These are phyloP conservation scores for Aspergillus transmontanensis DNA, from an alignment of 2,329 filamentous ascomycete genomes.

Conservation along the genomic window DNA sequence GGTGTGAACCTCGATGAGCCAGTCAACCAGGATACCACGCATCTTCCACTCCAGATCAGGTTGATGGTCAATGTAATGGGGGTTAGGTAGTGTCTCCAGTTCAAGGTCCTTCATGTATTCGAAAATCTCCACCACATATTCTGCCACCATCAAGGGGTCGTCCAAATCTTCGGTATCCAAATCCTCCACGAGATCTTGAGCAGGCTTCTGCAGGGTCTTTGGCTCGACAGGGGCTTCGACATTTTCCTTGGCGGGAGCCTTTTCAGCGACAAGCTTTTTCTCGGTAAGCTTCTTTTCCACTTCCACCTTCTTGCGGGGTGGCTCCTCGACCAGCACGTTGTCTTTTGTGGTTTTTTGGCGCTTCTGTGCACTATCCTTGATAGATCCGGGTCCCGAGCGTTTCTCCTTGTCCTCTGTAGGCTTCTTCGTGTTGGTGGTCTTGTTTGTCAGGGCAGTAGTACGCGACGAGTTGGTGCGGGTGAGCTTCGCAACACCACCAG, in stretches of 20 bases:
- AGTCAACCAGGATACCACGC: conserved; percentile 94
- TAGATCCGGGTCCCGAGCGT: conserved; percentile 72
- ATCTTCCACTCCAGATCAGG: conserved; percentile 98
- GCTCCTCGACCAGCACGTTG: conserved; percentile 61
- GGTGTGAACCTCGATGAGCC: conserved; percentile 97
- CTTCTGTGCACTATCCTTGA: conserved; percentile 67
- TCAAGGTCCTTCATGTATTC: conserved; percentile 92
- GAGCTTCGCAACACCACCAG: conserved; percentile 79
- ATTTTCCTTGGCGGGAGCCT: conserved; percentile 35
- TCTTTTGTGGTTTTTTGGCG: conserved; percentile 63
- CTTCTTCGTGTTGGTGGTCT: conserved; percentile 68
- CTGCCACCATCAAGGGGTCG: conserved; percentile 95
- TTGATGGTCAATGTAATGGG: conserved; percentile 93
- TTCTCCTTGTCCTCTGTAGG: conserved; percentile 65
- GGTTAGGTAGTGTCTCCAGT: conserved; percentile 77
- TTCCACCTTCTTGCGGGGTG: conserved; percentile 67
- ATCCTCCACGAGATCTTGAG: conserved; percentile 50
- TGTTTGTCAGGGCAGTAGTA: conserved; percentile 62
- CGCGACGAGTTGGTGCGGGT: conserved; percentile 63
- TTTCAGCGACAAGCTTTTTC: conserved; percentile 30
- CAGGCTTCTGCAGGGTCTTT: conserved; percentile 44
- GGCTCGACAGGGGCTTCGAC: conserved; percentile 31
- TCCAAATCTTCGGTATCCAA: conserved; percentile 86
- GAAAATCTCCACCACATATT: conserved; percentile 96
- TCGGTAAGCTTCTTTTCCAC: conserved; percentile 54